Conservation (phyloP, 805 yeast genomes). For the Helenozyma baotianmanensis region DNA sequence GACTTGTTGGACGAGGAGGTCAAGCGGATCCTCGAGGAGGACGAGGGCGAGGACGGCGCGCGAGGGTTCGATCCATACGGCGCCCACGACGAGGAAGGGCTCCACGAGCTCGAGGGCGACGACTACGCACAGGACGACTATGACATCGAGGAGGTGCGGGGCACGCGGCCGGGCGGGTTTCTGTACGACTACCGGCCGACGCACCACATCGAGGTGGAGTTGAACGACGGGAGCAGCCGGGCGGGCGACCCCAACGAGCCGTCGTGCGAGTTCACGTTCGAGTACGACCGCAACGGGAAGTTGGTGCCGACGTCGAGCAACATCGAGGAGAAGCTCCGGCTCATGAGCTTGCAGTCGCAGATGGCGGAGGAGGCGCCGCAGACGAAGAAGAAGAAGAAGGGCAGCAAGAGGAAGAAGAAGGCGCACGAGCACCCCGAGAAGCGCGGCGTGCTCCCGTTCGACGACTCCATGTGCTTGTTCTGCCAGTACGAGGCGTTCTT, state of each 20-base stretch:
- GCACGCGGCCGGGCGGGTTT: conserved; percentile 16
- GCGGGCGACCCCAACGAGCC: conserved; percentile 31
- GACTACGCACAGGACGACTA: conserved; percentile 29
- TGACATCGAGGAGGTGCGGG: conserved; percentile 33
- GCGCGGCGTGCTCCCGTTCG: conserved; percentile 2
- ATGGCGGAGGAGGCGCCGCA: conserved; percentile 6
- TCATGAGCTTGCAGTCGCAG: conserved; percentile 24
- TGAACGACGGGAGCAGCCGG: conserved; percentile 32
- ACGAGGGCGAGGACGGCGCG: conserved; percentile 3
- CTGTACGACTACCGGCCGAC: conserved; percentile 29
- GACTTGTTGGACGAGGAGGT: conserved; percentile 9
- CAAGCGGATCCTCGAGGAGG: conserved; percentile 7
- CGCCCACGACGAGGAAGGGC: conserved; percentile 37
- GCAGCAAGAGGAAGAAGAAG: conserved; percentile 12
- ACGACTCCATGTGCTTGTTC: conserved; percentile 37
- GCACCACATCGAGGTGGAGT: conserved; percentile 40
- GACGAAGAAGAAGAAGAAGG: conserved; percentile 2
- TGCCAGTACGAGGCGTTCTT: conserved; percentile 51
- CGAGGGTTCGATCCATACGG: conserved; percentile 23
- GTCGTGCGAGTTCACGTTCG: conserved; percentile 43
- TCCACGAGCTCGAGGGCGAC: conserved; percentile 30
- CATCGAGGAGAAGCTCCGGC: conserved; percentile 35
- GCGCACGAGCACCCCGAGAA: conserved; percentile 7
- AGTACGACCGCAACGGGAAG: conserved; percentile 38
- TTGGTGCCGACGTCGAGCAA: conserved; percentile 36